phyloP scores from a whole-genome alignment of 129 eudicot species.

The Artemisia tridentata region DNA sequence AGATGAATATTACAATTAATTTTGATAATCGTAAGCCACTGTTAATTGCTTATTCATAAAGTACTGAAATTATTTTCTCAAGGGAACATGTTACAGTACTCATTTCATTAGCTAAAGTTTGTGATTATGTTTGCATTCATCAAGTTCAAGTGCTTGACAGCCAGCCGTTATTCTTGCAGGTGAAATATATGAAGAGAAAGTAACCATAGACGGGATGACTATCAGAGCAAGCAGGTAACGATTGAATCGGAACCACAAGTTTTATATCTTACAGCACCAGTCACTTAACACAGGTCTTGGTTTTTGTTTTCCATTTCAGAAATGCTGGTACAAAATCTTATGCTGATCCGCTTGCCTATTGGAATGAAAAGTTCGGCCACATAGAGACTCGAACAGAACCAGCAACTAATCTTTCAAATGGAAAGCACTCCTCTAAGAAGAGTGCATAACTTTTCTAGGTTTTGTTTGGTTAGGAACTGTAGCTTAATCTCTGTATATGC shows the following conservation, averaged over 20 bases:
- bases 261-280: not conserved
- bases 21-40: too few species aligned
- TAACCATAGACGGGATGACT: constrained; percentile 36
- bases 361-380: constrained; percentile 29
- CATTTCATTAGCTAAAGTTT: not conserved
- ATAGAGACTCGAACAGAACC: constrained; percentile 29
- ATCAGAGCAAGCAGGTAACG: constrained; percentile 44
- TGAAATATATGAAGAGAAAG: constrained; percentile 43
- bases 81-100: not conserved
- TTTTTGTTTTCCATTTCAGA: constrained; percentile 24
- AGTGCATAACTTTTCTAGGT: constrained; percentile 20
- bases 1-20: too few species aligned
- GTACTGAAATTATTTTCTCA: not conserved
- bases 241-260: not conserved
- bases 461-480: not conserved
- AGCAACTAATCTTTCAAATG: constrained; percentile 42
- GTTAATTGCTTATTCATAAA: too few species aligned
- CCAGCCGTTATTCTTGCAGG: constrained; percentile 22
- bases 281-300: not conserved
- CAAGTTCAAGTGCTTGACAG: constrained; percentile 8
- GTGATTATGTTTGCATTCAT: not conserved
- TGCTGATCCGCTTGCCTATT: constrained; percentile 48
- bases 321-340: constrained; percentile 43
- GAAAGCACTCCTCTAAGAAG: constrained; percentile 39
- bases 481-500: not conserved